These are phyloP conservation scores for Poa annua DNA, from an alignment of 176 grass and related monocot species.

Conservation along the genomic window DNA sequence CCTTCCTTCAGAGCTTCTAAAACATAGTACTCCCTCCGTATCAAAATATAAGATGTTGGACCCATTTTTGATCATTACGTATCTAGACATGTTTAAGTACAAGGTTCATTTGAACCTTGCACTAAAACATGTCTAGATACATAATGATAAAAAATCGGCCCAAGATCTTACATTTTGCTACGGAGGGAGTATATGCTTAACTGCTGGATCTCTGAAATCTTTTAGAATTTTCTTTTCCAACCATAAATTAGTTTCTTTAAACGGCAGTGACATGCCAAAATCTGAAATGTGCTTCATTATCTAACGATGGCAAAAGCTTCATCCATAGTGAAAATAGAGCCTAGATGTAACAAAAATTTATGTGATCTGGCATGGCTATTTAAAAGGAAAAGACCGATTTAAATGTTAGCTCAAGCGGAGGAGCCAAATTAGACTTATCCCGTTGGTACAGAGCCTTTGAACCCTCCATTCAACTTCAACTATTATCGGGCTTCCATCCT, in stretches of 20 bases:
- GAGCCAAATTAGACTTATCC: neutral
- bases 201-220: neutral
- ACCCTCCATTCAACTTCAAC: neutral
- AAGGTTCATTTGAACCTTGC: too few species aligned
- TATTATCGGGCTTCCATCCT: neutral
- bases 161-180: too few species aligned
- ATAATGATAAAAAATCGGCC: too few species aligned
- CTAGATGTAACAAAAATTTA: neutral
- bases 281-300: neutral
- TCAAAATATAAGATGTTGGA: too few species aligned
- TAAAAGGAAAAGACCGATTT: neutral
- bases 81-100: too few species aligned
- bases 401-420: neutral
- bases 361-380: neutral
- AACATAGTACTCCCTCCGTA: too few species aligned
- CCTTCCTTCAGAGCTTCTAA: conserved; percentile 12
- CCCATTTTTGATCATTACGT: too few species aligned
- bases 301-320: neutral
- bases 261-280: neutral
- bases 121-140: too few species aligned
- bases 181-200: conserved; percentile 22
- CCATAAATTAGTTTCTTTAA: neutral
- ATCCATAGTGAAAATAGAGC: neutral
- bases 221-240: neutral
- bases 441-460: neutral